Evolutionary conservation across 768 basidiomycete species (phyloP).

Genomic region (Cystobasidium onofrii): DNA sequence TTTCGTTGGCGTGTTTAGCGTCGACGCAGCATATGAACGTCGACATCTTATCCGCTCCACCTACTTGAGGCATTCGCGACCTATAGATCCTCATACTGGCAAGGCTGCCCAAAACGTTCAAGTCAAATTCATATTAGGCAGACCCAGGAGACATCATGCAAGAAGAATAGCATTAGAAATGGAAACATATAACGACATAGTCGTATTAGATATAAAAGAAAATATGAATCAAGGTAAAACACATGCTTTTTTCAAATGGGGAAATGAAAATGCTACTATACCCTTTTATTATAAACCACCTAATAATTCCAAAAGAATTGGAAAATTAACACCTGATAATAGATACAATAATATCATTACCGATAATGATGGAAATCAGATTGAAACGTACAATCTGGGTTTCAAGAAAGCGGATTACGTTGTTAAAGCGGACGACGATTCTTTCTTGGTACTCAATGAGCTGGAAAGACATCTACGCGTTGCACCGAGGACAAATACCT

Average conservation of each 20-base stretch:
- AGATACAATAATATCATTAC: conserved; percentile 22
- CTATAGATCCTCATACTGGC: conserved; percentile 63
- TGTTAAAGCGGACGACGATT: conserved; percentile 89
- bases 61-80: conserved; percentile 73
- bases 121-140: conserved; percentile 80
- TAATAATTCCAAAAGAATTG: not conserved
- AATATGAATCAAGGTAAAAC: conserved; percentile 97
- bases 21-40: conserved; percentile 73
- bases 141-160: conserved; percentile 70
- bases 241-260: conserved; percentile 86
- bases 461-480: conserved; percentile 79
- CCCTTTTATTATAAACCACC: conserved; percentile 45
- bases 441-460: conserved; percentile 89
- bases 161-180: conserved; percentile 74
- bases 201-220: conserved; percentile 54
- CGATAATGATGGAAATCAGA: not conserved
- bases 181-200: conserved; percentile 79
- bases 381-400: conserved; percentile 46
- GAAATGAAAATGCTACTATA: conserved; percentile 79
- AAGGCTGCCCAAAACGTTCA: conserved; percentile 60
- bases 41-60: conserved; percentile 78
- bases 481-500: conserved; percentile 55
- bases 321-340: conserved; percentile 1
- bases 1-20: conserved; percentile 81
- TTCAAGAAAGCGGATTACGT: conserved; percentile 89